Evolutionary conservation across 108 stramenopile genomes (phyloP).

Genomic region (Thalassiosira profunda): DNA sequence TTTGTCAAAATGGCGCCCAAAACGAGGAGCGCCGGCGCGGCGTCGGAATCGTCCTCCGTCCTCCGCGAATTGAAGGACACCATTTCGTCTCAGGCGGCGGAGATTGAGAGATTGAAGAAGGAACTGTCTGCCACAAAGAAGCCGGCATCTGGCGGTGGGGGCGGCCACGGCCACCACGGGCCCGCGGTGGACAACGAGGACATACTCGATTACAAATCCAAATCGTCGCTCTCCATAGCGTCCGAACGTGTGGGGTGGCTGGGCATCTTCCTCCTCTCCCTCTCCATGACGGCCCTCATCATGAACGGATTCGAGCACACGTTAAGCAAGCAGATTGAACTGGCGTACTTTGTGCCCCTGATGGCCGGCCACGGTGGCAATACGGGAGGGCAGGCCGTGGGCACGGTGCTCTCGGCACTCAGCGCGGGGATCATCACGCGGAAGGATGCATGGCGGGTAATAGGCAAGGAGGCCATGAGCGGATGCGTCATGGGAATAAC

Average conservation of each 20-base stretch:
- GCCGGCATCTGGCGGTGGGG: conserved; percentile 19
- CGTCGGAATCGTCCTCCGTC: conserved; percentile 45
- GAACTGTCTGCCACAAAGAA: conserved; percentile 29
- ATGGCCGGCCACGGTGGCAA: conserved; percentile 93
- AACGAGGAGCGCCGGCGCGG: background rate
- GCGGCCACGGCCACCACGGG: conserved; percentile 48
- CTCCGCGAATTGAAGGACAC: conserved; percentile 84
- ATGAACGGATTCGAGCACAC: conserved; percentile 94
- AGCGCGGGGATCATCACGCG: conserved; percentile 63
- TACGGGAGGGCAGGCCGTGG: conserved; percentile 90
- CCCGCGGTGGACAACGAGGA: conserved; percentile 40
- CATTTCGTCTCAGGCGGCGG: conserved; percentile 63
- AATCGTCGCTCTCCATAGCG: conserved; percentile 71
- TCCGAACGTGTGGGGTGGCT: conserved; percentile 82
- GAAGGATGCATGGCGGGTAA: conserved; percentile 65
- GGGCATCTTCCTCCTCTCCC: conserved; percentile 74
- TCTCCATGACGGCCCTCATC: conserved; percentile 84
- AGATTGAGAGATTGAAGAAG: conserved; percentile 70
- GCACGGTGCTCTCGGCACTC: conserved; percentile 83
- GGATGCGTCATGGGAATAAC: conserved; percentile 75
- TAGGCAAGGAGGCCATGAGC: conserved; percentile 72
- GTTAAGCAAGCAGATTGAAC: conserved; percentile 83
- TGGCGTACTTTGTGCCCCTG: conserved; percentile 91
- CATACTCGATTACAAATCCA: conserved; percentile 56
- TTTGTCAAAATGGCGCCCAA: conserved; percentile 8